Percentiles rank a stretch among this genome's conserved stretches.
These are phyloP conservation scores for Arabidopsis lyrata DNA, from an alignment of 441 rosid genomes.

Conservation along the genomic window DNA sequence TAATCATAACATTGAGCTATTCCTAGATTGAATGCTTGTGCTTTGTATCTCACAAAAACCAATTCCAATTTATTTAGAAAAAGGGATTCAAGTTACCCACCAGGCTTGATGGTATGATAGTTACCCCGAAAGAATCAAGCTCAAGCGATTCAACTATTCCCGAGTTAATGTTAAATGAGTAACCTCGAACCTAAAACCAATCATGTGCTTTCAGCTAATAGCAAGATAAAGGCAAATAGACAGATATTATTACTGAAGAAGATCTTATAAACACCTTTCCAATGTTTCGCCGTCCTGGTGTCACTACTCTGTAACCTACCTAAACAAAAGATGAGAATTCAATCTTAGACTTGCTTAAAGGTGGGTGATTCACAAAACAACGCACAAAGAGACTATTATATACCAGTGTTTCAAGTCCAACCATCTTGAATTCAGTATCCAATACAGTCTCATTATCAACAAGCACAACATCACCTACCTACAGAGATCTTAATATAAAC, in stretches of 20 bases:
- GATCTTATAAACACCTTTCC: constrained; percentile 66
- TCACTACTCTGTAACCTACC: constrained; percentile 90
- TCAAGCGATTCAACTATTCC: constrained; percentile 83
- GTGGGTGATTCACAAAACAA: not conserved
- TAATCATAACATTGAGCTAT: not conserved
- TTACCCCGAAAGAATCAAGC: constrained; percentile 88
- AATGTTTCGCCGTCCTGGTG: constrained; percentile 61
- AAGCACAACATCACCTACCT: constrained; percentile 94
- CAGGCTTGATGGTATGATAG: constrained; percentile 92
- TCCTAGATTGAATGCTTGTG: constrained; percentile 1
- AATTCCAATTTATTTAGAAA: not conserved
- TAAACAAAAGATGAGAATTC: constrained; percentile 49
- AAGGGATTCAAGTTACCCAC: constrained; percentile 49
- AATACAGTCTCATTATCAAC: constrained; percentile 68
- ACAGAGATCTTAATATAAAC: constrained; percentile 27
- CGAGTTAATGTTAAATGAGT: constrained; percentile 78
- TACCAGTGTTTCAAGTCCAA: constrained; percentile 89
- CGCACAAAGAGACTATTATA: not conserved
- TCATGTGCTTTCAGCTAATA: constrained; percentile 22
- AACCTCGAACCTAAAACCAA: constrained; percentile 75
- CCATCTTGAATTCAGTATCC: constrained; percentile 68
- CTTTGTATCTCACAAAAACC: constrained; percentile 5
- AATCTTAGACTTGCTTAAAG: constrained; percentile 18
- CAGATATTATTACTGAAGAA: constrained; percentile 15
- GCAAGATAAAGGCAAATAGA: constrained; percentile 19